These are phyloP conservation scores for Phytophthora podocarpi DNA, from an alignment of 352 stramenopile species.

Conservation along the genomic window DNA sequence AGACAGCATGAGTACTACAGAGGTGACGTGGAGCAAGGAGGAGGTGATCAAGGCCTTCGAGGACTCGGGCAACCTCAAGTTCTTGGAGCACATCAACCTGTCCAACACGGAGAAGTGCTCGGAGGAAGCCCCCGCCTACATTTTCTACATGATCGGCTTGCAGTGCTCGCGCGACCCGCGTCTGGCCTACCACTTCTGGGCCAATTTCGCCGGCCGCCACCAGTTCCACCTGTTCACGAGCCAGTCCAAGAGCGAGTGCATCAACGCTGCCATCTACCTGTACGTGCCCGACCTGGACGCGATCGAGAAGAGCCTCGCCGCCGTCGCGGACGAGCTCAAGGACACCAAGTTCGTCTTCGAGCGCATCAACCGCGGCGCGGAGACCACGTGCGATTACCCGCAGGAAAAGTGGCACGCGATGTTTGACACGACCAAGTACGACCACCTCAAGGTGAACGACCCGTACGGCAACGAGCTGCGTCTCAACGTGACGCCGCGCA, in stretches of 20 bases:
- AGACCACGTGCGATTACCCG: conserved; percentile 56
- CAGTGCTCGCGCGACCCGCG: conserved; percentile 69
- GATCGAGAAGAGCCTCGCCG: conserved; percentile 55
- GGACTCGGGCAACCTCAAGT: conserved; percentile 65
- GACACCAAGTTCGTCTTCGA: conserved; percentile 55
- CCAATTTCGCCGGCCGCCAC: conserved; percentile 64
- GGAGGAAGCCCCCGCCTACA: conserved; percentile 45
- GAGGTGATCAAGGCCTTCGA: conserved; percentile 58
- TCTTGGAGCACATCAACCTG: conserved; percentile 78
- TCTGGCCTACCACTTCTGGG: conserved; percentile 72
- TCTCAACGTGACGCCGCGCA: conserved; percentile 55
- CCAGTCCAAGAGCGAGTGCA: conserved; percentile 61
- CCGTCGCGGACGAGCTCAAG: conserved; percentile 53
- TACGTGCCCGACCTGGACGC: conserved; percentile 66
- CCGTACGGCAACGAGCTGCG: conserved; percentile 67
- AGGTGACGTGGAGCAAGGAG: conserved; percentile 50
- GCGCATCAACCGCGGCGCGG: conserved; percentile 55
- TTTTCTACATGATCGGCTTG: conserved; percentile 72
- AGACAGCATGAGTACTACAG: conserved; percentile 37
- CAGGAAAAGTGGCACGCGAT: conserved; percentile 60
- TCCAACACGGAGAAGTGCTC: conserved; percentile 63
- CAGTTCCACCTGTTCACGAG: conserved; percentile 78
- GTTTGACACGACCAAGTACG: conserved; percentile 52
- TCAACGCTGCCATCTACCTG: conserved; percentile 61
- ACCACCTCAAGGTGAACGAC: conserved; percentile 67